Conservation (phyloP, 2,329 filamentous ascomycete species). For the Hypomyces perniciosus region DNA sequence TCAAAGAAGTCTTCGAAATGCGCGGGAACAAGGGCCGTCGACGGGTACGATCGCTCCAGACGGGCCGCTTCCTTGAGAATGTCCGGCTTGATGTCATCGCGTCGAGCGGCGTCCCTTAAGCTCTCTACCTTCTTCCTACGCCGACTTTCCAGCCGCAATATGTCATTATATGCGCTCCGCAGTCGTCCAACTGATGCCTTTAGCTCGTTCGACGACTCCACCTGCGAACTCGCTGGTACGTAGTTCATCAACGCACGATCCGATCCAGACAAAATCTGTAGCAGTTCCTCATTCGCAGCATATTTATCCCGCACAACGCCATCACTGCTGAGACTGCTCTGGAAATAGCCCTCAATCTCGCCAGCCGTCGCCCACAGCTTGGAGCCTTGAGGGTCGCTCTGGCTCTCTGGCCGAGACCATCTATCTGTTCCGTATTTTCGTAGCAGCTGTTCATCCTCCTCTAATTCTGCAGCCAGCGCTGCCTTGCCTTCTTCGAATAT, state of each 20-base stretch:
- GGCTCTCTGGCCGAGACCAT: constrained; percentile 68
- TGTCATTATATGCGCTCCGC: constrained; percentile 76
- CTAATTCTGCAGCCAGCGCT: constrained; percentile 69
- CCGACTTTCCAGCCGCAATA: constrained; percentile 74
- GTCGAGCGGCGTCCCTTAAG: constrained; percentile 70
- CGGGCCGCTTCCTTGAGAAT: constrained; percentile 78
- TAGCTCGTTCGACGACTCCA: constrained; percentile 72
- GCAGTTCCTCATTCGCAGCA: constrained; percentile 64
- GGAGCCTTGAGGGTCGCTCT: constrained; percentile 56
- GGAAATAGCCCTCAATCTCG: constrained; percentile 85
- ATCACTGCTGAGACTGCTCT: constrained; percentile 52
- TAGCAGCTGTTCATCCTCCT: constrained; percentile 73
- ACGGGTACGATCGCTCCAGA: constrained; percentile 78
- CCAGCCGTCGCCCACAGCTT: constrained; percentile 69
- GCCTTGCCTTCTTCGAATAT: constrained; percentile 80
- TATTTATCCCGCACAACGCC: constrained; percentile 69
- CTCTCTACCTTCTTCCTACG: constrained; percentile 73
- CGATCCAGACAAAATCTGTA: constrained; percentile 70
- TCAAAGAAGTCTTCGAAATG: constrained; percentile 94
- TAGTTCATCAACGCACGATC: constrained; percentile 80
- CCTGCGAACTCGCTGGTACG: constrained; percentile 77
- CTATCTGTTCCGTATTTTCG: constrained; percentile 79
- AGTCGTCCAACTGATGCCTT: constrained; percentile 73
- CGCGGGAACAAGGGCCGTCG: constrained; percentile 75
- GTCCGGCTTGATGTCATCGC: constrained; percentile 82